phyloP scores from a whole-genome alignment of 2,329 filamentous ascomycete genomes.

The Blastomyces percursus region DNA sequence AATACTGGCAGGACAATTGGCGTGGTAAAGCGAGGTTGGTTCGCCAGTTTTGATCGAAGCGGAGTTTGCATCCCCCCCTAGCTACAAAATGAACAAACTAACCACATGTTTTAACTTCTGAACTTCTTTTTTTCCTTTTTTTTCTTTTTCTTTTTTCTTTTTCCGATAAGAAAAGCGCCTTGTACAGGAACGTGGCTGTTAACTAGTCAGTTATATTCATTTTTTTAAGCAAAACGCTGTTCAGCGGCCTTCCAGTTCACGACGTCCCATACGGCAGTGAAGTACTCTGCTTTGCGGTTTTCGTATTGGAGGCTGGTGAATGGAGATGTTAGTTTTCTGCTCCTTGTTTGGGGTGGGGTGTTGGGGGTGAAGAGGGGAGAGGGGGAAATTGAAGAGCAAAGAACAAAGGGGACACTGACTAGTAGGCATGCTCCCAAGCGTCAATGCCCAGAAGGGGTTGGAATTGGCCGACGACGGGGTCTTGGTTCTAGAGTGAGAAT shows the following conservation, averaged over 20 bases:
- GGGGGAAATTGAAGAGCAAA: not conserved
- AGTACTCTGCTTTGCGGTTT: slow-evolving; percentile 96
- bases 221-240: slow-evolving; percentile 54
- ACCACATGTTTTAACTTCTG: not conserved
- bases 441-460: slow-evolving; percentile 78
- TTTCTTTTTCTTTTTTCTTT: not conserved
- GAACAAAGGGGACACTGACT: slow-evolving; percentile 39
- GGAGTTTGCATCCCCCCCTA: too few relatives aligned
- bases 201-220: slow-evolving; percentile 1
- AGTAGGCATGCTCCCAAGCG: slow-evolving; percentile 95
- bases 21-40: too few relatives aligned
- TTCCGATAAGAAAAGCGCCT: not conserved
- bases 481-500: slow-evolving; percentile 53
- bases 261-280: slow-evolving; percentile 85
- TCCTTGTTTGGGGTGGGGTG: not conserved
- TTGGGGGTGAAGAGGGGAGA: not conserved
- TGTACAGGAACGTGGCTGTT: not conserved
- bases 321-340: not conserved
- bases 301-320: slow-evolving; percentile 65
- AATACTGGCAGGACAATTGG: not conserved
- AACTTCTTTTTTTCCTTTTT: not conserved
- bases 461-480: slow-evolving; percentile 74
- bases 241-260: slow-evolving; percentile 90
- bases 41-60: too few relatives aligned
- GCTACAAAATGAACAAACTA: too few relatives aligned